These are phyloP conservation scores for Tolypocladium ovalisporum DNA, from an alignment of 2,329 filamentous ascomycete species.

Conservation along the genomic window DNA sequence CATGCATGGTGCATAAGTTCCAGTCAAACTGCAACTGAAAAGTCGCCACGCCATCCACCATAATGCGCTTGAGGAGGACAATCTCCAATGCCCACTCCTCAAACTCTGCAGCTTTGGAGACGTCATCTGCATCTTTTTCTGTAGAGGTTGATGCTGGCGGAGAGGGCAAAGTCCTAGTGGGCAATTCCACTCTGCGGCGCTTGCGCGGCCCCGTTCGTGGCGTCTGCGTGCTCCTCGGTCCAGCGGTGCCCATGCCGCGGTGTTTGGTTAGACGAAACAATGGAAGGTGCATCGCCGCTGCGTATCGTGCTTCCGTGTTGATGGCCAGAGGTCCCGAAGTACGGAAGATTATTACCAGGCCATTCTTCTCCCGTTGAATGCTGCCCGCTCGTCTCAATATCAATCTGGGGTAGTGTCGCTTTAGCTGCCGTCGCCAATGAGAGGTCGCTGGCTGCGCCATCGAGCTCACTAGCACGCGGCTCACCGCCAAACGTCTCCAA, in stretches of 20 bases:
- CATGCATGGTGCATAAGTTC: slow-evolving; percentile 1
- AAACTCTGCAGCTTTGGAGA: slow-evolving; percentile 1
- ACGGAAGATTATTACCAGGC: not conserved
- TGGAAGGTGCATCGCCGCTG: not conserved
- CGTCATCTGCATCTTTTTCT: not conserved
- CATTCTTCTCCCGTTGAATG: not conserved
- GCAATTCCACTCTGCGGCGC: not conserved
- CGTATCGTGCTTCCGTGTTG: not conserved
- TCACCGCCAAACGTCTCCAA: too few relatives aligned
- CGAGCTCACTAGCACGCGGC: not conserved
- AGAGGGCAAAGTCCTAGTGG: not conserved
- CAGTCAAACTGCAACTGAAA: slow-evolving; percentile 7
- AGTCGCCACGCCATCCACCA: slow-evolving; percentile 3
- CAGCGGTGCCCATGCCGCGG: not conserved
- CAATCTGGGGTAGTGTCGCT: not conserved
- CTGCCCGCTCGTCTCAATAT: not conserved
- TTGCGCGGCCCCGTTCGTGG: not conserved
- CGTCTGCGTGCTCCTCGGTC: not conserved
- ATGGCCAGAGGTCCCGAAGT: too few relatives aligned
- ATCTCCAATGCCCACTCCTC: slow-evolving; percentile 4
- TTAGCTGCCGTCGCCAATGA: not conserved
- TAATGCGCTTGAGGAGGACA: slow-evolving; percentile 5
- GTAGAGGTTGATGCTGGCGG: not conserved
- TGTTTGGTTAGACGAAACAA: not conserved
- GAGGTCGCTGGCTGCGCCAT: not conserved